These are phyloP conservation scores for Neonectria sp. DNA, from an alignment of 2,329 filamentous ascomycete genomes.

Conservation along the genomic window DNA sequence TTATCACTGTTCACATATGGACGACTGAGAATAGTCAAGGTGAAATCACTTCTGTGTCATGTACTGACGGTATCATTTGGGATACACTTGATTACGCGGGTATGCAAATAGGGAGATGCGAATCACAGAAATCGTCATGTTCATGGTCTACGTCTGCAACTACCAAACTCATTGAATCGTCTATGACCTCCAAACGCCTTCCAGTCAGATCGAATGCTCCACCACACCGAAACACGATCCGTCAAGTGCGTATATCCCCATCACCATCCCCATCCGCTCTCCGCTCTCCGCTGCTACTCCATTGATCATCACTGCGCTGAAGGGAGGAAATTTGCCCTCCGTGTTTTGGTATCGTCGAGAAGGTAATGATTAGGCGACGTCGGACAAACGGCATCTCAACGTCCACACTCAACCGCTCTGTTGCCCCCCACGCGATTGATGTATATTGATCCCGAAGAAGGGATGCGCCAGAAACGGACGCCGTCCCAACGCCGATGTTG, in stretches of 20 bases:
- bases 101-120: neutral
- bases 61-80: neutral
- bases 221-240: conserved; percentile 42
- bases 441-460: conserved; percentile 21
- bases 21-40: neutral
- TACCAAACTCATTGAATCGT: conserved; percentile 56
- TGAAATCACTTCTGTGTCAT: neutral
- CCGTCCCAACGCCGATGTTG: conserved; percentile 37
- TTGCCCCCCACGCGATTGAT: conserved; percentile 20
- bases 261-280: conserved; percentile 28
- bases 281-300: conserved; percentile 17
- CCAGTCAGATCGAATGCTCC: conserved; percentile 53
- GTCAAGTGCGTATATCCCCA: conserved; percentile 37
- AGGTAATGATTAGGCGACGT: conserved; percentile 44
- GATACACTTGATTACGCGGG: neutral
- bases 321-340: conserved; percentile 27
- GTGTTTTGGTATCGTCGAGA: conserved; percentile 48
- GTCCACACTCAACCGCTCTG: conserved; percentile 37
- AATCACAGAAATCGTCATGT: conserved; percentile 49
- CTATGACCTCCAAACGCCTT: conserved; percentile 58
- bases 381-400: conserved; percentile 33
- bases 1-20: neutral
- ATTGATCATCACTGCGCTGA: conserved; percentile 31
- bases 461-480: conserved; percentile 34
- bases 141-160: conserved; percentile 52